Conservation (phyloP, 2,329 filamentous ascomycete species). For the Colletotrichum cuscutae region DNA sequence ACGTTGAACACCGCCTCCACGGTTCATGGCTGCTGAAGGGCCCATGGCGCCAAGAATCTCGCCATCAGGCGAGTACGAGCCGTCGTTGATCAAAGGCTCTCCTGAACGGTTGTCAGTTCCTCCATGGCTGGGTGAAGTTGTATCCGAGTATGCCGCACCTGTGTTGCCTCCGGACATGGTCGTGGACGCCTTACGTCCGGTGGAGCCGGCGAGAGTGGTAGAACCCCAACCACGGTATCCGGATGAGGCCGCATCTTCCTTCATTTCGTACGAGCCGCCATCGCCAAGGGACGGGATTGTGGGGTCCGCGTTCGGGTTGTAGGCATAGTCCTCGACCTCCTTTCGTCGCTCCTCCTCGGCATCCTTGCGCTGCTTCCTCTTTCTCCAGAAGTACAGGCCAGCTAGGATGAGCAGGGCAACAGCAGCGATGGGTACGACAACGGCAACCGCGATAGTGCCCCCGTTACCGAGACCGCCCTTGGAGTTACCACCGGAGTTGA, state of each 20-base stretch:
- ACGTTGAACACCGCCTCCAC: conserved; percentile 78
- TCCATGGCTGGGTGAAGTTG: conserved; percentile 72
- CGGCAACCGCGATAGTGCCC: conserved; percentile 88
- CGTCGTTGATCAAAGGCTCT: conserved; percentile 70
- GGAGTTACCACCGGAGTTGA: conserved; percentile 40
- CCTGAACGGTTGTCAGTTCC: conserved; percentile 76
- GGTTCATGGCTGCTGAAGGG: conserved; percentile 73
- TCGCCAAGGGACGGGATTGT: conserved; percentile 68
- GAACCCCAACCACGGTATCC: conserved; percentile 97
- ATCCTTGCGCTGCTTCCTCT: conserved; percentile 84
- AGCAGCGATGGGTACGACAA: conserved; percentile 91
- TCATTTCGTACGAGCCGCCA: conserved; percentile 76
- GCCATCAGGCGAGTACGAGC: conserved; percentile 71
- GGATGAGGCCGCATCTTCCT: conserved; percentile 73
- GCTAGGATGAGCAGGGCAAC: conserved; percentile 83
- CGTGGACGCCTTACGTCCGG: conserved; percentile 86
- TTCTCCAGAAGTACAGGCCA: conserved; percentile 87
- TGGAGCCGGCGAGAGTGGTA: conserved; percentile 74
- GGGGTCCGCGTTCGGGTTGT: conserved; percentile 97
- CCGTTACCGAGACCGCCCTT: conserved; percentile 65
- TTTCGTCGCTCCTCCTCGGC: conserved; percentile 91
- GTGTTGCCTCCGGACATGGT: conserved; percentile 82
- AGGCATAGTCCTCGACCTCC: conserved; percentile 96
- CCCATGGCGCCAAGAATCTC: conserved; percentile 88
- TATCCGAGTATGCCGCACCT: conserved; percentile 78